phyloP scores from a whole-genome alignment of 495 filamentous ascomycete species.

The Aspergillus coremiiformis region DNA sequence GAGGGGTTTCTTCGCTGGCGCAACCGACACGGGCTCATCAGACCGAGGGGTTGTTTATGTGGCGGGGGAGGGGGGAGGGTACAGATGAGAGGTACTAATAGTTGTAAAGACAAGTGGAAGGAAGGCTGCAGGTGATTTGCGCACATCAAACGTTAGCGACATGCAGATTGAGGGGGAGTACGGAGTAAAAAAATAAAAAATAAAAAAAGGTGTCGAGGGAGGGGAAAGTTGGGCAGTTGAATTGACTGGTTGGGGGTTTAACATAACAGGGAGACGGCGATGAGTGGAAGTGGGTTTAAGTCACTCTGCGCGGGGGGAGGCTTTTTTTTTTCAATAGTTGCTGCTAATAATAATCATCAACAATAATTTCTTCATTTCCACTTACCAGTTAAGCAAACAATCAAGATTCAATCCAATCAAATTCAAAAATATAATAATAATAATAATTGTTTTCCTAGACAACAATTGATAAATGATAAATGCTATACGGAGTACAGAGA shows the following conservation, averaged over 20 bases:
- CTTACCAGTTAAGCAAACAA: background rate
- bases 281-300: background rate
- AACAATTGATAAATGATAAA: background rate
- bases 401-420: background rate
- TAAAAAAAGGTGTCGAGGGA: background rate
- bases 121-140: conserved; percentile 19
- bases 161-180: conserved; percentile 4
- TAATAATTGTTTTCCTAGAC: background rate
- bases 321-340: background rate
- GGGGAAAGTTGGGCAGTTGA: background rate
- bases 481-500: background rate
- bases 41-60: conserved; percentile 1
- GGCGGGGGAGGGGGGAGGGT: background rate
- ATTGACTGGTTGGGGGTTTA: background rate
- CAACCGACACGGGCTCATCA: background rate
- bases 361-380: background rate
- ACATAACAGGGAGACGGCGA: background rate
- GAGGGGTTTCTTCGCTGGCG: background rate
- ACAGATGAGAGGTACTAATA: conserved; percentile 3
- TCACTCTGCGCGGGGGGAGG: background rate
- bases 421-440: background rate
- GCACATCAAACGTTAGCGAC: conserved; percentile 9
- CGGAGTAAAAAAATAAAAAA: background rate
- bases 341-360: background rate
- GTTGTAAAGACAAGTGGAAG: conserved; percentile 1